Evolutionary conservation across 208 protist genomes (phyloP).

Genomic region (Endotrypanum monterogeii): DNA sequence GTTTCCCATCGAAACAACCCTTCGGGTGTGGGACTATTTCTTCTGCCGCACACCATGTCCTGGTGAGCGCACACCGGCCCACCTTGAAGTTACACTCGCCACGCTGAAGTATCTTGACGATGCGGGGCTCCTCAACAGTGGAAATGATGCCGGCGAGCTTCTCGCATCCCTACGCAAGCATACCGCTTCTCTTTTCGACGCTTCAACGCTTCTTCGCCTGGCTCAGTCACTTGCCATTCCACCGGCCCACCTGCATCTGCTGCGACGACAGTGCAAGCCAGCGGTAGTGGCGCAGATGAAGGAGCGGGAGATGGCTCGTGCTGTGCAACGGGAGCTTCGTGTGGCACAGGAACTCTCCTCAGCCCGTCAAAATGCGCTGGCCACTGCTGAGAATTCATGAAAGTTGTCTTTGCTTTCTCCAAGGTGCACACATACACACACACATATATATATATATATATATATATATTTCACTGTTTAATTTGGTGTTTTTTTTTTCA

Average conservation of each 20-base stretch:
- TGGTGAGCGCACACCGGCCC: constrained; percentile 30
- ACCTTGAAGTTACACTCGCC: constrained; percentile 57
- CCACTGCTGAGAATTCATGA: not conserved
- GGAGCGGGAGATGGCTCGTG: constrained; percentile 15
- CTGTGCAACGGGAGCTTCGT: constrained; percentile 22
- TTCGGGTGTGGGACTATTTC: constrained; percentile 73
- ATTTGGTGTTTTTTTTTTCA: not conserved
- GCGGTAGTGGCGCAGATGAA: constrained; percentile 28
- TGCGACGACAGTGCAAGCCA: constrained; percentile 39
- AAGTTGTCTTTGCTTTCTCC: not conserved
- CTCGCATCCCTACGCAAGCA: constrained; percentile 33
- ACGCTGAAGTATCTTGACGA: constrained; percentile 51
- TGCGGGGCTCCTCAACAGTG: constrained; percentile 22
- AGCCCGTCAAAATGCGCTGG: not conserved
- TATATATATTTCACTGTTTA: not conserved
- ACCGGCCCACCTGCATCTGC: constrained; percentile 34
- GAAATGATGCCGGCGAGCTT: constrained; percentile 45
- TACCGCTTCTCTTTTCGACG: constrained; percentile 42
- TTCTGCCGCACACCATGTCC: constrained; percentile 29
- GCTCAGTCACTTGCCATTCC: constrained; percentile 28
- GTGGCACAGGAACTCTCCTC: constrained; percentile 29
- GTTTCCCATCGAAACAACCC: constrained; percentile 52
- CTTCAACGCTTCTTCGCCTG: constrained; percentile 32
- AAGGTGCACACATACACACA: too few relatives aligned
- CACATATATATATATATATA: not conserved